Evolutionary conservation across 441 rosid species (phyloP), one percentile per base, ranked within the genome.

Genomic region (Lepidium campestre): DNA sequence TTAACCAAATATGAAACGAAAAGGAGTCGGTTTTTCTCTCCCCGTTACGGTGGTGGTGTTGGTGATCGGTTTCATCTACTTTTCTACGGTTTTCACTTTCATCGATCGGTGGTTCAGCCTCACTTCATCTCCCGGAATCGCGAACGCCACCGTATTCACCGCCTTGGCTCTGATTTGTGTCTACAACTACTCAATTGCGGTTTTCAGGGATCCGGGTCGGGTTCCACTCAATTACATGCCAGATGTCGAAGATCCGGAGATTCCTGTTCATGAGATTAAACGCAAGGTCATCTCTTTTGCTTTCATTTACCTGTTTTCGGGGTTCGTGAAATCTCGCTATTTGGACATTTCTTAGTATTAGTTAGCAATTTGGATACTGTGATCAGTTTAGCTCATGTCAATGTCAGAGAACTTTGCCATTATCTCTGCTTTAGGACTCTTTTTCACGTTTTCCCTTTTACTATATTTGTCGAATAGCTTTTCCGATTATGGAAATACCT

Each of bases 51-150:
- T 76, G 71, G 98, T 90, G 72, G 49, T 79, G 25, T 62, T 85
- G 35, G 83, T 87, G 69, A 85, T 92, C 73, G 73, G 72, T 54
- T 90, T 78, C 78, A 70, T 90, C 27, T 92, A 90, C 79, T 79
- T 77, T 60, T 71, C 86, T 19, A 88, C 98, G 62, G 78, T 90
- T 72, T 90, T 90, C 75, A 70, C 88, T 63, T 92, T 84, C 79
- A 77, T 92, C 13, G 98, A 92, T 72, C 87, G 86, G 40, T 89
- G 97, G 97, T 85, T 92, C 62, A 91, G 97, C 57, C 90, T 90
- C 46, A 75, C 70, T 65, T 77, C 97, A 18, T 92, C 97, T 19
- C 87, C 87, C 2, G 98, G 97, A 11, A 76, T 90, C 58, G 81
- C 83, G 56, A 88, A 90, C 79, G 86, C 92, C 67, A 40, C 76